Evolutionary conservation across 2,329 filamentous ascomycete genomes (phyloP).

Genomic region (Chaetothyriales sp.): DNA sequence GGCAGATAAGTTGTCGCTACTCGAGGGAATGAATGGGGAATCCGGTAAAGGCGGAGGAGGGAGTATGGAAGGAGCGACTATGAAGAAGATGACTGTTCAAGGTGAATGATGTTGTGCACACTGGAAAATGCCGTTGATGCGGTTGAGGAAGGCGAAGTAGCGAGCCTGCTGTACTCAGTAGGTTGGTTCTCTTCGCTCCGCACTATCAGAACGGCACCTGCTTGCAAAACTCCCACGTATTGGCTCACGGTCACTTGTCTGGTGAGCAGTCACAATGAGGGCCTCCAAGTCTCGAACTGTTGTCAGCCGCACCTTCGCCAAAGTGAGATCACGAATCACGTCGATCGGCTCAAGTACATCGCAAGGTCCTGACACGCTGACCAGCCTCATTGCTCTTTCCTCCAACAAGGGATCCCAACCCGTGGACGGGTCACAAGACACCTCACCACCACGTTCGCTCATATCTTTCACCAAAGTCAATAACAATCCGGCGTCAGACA

Average conservation of each 20-base stretch:
- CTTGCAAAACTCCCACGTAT: neutral
- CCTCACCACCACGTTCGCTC: neutral
- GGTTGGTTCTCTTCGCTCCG: neutral
- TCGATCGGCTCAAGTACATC: neutral
- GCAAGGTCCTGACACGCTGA: neutral
- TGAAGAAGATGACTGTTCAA: constrained; percentile 30
- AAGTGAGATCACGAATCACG: neutral
- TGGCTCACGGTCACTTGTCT: neutral
- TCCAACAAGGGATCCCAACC: too few species aligned
- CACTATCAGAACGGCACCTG: neutral
- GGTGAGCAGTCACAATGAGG: neutral
- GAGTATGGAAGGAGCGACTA: constrained; percentile 18
- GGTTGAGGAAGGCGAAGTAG: constrained; percentile 17
- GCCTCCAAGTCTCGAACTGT: neutral
- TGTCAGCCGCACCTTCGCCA: neutral
- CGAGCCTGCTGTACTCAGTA: neutral
- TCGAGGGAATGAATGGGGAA: constrained; percentile 48
- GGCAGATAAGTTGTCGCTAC: constrained; percentile 25
- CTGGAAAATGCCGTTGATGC: constrained; percentile 22
- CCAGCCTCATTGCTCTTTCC: neutral
- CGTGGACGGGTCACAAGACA: neutral
- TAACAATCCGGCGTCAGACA: neutral
- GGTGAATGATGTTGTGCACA: constrained; percentile 27
- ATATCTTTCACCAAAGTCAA: neutral
- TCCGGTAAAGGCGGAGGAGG: constrained; percentile 15